Percentiles rank a stretch among this genome's conserved stretches.
Conservation (phyloP, 345 rosid genomes). For the Acer negundo region DNA sequence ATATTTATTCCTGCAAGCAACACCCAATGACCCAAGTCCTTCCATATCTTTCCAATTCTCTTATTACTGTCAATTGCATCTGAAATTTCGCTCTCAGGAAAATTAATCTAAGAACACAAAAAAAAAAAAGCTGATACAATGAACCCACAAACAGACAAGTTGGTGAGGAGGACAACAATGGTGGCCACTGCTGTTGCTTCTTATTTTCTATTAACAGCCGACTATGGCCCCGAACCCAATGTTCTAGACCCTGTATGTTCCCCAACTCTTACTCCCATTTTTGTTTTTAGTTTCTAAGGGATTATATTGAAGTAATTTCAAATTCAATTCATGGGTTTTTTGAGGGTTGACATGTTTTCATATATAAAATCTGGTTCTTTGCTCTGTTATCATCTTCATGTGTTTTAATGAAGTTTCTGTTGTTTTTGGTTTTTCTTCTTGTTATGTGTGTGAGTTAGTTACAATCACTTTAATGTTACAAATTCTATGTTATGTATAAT, state of each 20-base stretch:
- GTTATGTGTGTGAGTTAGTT: not conserved
- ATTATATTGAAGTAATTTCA: not conserved
- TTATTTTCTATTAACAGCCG: constrained; percentile 86
- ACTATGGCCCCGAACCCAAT: constrained; percentile 88
- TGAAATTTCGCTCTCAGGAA: not conserved
- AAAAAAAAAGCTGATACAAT: constrained; percentile 20
- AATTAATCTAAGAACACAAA: not conserved
- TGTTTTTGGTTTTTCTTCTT: not conserved
- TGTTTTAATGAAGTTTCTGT: not conserved
- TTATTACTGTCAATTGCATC: not conserved
- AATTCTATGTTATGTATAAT: not conserved
- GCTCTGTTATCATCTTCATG: not conserved
- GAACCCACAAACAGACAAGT: constrained; percentile 67
- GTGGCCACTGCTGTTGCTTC: constrained; percentile 78
- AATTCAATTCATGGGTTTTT: not conserved
- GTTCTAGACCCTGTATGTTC: constrained; percentile 75
- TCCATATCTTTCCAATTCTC: not conserved
- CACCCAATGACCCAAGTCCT: not conserved
- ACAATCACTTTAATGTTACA: not conserved
- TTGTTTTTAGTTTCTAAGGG: not conserved
- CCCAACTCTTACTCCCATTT: not conserved
- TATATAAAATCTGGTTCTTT: not conserved
- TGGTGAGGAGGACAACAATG: constrained; percentile 81
- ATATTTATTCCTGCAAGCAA: not conserved
- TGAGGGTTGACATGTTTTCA: constrained; percentile 1